Evolutionary conservation across 2,329 filamentous ascomycete genomes (phyloP).

Genomic region (Raffaelea albimanens): DNA sequence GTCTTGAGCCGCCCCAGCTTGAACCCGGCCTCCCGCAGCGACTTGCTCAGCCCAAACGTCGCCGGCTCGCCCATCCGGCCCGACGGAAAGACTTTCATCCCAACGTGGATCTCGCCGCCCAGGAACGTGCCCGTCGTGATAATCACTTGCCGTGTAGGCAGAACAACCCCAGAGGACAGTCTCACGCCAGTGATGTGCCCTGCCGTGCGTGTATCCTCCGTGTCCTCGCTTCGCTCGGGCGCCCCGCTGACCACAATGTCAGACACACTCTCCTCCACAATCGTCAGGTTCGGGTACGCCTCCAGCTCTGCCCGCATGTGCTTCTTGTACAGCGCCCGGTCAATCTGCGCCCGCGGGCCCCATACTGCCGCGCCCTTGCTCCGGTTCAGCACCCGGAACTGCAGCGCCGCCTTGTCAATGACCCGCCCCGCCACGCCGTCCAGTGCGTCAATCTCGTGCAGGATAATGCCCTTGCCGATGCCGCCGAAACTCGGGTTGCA

Average conservation of each 20-base stretch:
- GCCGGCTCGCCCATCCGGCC: constrained; percentile 91
- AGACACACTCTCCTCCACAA: constrained; percentile 80
- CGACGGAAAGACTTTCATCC: constrained; percentile 71
- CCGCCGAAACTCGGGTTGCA: constrained; percentile 97
- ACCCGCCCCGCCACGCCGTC: constrained; percentile 83
- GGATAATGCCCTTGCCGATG: constrained; percentile 96
- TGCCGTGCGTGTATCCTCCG: constrained; percentile 17
- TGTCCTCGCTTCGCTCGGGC: constrained; percentile 25
- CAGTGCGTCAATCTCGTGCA: constrained; percentile 89
- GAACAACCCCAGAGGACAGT: constrained; percentile 76
- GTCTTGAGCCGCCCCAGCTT: constrained; percentile 86
- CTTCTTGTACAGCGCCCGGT: constrained; percentile 77
- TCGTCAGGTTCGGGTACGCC: constrained; percentile 65
- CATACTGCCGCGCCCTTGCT: constrained; percentile 92
- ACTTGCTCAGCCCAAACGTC: constrained; percentile 87
- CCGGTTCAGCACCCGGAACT: constrained; percentile 81
- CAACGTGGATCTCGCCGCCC: constrained; percentile 93
- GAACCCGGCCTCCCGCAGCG: constrained; percentile 79
- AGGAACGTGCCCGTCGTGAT: constrained; percentile 97
- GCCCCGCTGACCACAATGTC: constrained; percentile 78
- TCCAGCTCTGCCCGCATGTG: constrained; percentile 84
- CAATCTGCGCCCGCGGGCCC: constrained; percentile 94
- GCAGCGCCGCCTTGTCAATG: constrained; percentile 89
- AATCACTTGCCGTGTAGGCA: constrained; percentile 72
- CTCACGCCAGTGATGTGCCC: constrained; percentile 73